These are phyloP conservation scores for Moricandia arvensis DNA, from an alignment of 345 rosid species.

Conservation along the genomic window DNA sequence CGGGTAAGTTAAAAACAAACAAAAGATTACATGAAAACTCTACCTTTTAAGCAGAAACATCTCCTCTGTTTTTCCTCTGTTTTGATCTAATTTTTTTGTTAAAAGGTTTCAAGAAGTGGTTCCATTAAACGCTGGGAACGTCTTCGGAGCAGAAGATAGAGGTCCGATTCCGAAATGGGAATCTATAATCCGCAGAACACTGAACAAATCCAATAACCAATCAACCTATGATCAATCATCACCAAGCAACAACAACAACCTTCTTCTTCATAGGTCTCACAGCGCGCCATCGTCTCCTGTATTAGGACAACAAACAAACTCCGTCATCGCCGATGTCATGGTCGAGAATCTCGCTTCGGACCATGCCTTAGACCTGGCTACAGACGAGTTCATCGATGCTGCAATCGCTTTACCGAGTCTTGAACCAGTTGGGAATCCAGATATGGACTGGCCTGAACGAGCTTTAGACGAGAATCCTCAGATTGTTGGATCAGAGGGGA, in stretches of 20 bases:
- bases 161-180: constrained; percentile 96
- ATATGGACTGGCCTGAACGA: constrained; percentile 85
- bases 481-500: constrained; percentile 52
- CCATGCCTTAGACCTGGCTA: constrained; percentile 45
- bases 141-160: constrained; percentile 86
- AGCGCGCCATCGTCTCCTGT: constrained; percentile 95
- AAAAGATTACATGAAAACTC: background rate
- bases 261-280: constrained; percentile 33
- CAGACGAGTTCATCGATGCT: constrained; percentile 40
- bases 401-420: constrained; percentile 28
- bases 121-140: constrained; percentile 92
- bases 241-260: constrained; percentile 23
- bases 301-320: constrained; percentile 49
- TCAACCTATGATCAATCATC: constrained; percentile 48
- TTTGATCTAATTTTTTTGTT: background rate
- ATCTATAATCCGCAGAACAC: constrained; percentile 72
- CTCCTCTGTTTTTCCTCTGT: background rate
- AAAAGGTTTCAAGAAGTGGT: constrained; percentile 92
- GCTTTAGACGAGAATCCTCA: constrained; percentile 72
- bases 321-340: constrained; percentile 61
- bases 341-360: constrained; percentile 37
- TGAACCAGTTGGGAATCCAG: constrained; percentile 9
- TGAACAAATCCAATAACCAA: constrained; percentile 67
- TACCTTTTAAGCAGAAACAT: no score
- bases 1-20: no score